phyloP scores from a whole-genome alignment of 2,329 filamentous ascomycete species.

The Pseudopithomyces chartarum region DNA sequence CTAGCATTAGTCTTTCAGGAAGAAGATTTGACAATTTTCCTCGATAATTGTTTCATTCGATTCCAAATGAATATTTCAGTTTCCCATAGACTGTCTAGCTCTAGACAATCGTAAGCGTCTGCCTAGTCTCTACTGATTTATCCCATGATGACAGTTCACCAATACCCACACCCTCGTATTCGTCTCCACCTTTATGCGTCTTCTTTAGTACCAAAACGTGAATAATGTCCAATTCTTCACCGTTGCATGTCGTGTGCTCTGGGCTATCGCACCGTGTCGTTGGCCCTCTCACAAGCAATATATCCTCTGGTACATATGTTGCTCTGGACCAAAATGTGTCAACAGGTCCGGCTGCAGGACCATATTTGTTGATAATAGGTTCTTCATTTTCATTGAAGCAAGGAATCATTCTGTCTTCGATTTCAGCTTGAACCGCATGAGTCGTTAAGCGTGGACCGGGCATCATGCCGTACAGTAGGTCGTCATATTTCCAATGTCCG shows the following conservation, averaged over 20 bases:
- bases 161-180: neutral
- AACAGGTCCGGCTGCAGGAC: neutral
- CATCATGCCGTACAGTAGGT: constrained; percentile 4
- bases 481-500: constrained; percentile 7
- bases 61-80: too few relatives aligned
- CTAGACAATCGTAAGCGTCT: neutral
- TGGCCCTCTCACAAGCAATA: constrained; percentile 6
- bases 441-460: neutral
- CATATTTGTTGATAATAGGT: too few relatives aligned
- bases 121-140: neutral
- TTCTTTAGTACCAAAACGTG: neutral
- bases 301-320: constrained; percentile 5
- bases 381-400: too few relatives aligned
- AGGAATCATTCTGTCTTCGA: neutral
- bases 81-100: too few relatives aligned
- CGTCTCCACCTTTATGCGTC: neutral
- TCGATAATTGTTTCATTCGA: too few relatives aligned
- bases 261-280: neutral
- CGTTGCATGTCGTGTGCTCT: neutral
- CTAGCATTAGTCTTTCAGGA: too few relatives aligned
- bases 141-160: neutral
- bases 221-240: neutral
- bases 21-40: too few relatives aligned
- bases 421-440: neutral
- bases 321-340: neutral